Percentiles rank a stretch among this genome's conserved stretches.
These are phyloP conservation scores for Mycena galopus DNA, from an alignment of 768 basidiomycete genomes.

Conservation along the genomic window DNA sequence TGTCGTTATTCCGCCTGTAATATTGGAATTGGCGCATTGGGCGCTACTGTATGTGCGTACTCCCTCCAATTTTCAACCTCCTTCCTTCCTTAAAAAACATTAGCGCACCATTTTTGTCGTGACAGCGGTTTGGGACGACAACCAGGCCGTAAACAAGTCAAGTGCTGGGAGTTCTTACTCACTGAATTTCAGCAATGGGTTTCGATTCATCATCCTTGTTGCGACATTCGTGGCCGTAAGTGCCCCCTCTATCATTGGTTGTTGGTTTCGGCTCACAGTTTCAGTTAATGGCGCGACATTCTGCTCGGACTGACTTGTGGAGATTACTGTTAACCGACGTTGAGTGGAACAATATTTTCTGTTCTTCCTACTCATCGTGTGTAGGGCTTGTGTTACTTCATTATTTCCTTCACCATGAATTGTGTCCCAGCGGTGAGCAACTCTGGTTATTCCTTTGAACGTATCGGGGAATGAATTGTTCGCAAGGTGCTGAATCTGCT, in stretches of 20 bases:
- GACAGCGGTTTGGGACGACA: conserved; percentile 63
- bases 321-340: conserved; percentile 75
- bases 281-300: conserved; percentile 55
- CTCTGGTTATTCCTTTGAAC: conserved; percentile 14
- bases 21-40: conserved; percentile 75
- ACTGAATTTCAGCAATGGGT: conserved; percentile 67
- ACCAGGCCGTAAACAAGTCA: too few relatives aligned
- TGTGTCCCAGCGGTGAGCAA: conserved; percentile 73
- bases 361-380: neutral
- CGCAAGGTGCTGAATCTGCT: conserved; percentile 68
- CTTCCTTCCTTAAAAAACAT: too few relatives aligned
- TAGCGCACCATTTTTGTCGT: conserved; percentile 82
- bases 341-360: neutral
- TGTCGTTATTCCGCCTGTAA: conserved; percentile 63
- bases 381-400: conserved; percentile 73
- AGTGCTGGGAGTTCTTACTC: too few relatives aligned
- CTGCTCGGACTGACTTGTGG: conserved; percentile 72
- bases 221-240: conserved; percentile 67
- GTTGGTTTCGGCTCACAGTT: neutral
- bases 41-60: conserved; percentile 71
- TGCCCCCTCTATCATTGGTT: neutral
- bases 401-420: conserved; percentile 75
- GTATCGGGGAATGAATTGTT: neutral
- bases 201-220: conserved; percentile 73
- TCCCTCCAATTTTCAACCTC: too few relatives aligned